Conservation (phyloP, 495 filamentous ascomycete species). For the Daldinia decipiens region DNA sequence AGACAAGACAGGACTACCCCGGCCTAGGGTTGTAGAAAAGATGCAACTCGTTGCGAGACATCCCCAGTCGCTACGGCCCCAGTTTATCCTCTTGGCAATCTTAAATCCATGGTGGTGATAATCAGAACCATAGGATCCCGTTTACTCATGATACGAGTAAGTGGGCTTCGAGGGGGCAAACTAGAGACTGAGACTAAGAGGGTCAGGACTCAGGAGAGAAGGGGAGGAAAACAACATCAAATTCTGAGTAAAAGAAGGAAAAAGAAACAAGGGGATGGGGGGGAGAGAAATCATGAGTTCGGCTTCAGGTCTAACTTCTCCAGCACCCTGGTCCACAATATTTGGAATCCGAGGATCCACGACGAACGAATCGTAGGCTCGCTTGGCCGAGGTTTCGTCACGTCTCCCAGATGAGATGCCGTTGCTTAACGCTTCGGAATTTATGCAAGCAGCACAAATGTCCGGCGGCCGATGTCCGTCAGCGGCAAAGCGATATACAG, state of each 20-base stretch:
- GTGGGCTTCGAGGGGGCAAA: neutral
- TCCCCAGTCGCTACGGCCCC: conserved; percentile 22
- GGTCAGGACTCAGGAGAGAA: conserved; percentile 3
- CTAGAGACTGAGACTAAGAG: neutral
- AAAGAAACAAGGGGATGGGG: neutral
- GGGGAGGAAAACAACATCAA: neutral
- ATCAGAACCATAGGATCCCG: neutral
- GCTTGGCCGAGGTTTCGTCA: neutral
- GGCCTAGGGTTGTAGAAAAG: conserved; percentile 10
- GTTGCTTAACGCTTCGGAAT: neutral
- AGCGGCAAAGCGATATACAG: neutral
- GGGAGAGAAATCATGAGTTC: neutral
- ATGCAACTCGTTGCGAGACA: conserved; percentile 10
- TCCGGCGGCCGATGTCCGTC: neutral
- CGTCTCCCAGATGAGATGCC: neutral
- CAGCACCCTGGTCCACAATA: neutral
- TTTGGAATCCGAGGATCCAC: neutral
- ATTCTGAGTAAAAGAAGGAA: neutral
- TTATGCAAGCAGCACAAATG: neutral
- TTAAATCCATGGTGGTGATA: conserved; percentile 21
- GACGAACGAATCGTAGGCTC: neutral
- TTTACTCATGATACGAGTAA: conserved; percentile 9
- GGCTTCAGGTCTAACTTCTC: neutral
- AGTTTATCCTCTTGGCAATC: conserved; percentile 33
- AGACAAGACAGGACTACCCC: conserved; percentile 14